Evolutionary conservation across 2,329 filamentous ascomycete species (phyloP), one percentile per base, ranked within the genome.

Genomic region (Orbilia brochopaga): DNA sequence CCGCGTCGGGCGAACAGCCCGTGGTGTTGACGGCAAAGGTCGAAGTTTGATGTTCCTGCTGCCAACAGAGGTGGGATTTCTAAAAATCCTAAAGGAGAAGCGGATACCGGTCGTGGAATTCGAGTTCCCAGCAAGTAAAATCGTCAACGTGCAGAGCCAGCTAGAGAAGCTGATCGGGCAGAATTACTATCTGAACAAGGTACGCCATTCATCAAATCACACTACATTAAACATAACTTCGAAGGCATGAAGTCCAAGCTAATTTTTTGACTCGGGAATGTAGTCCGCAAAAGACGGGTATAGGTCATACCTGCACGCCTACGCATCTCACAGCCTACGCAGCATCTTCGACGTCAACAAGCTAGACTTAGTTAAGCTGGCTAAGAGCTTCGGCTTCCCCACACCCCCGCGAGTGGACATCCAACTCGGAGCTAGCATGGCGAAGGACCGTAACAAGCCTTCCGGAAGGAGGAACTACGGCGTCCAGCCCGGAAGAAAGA

Each of bases 151-250:
- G 75, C 88, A 95, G 82, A 87, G 90, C 77, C 92, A 97, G 80
- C 86, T 97, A 8, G 93, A 97, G 84, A 94, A 93, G 81, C 85
- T 97, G 75, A 95, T 99, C 77, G 87, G 86, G 30, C 90, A 94
- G 79, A 97, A 99, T 81, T 97, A 97, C 83, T 97, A 97, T 80
- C 85, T 99, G 67, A 94, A 97, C 83, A 94, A 96, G 85, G 62
- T 73, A 32, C 27, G 4, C 27, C 27, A 32, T 32, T 32, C 27
- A n/a, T n/a, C n/a, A n/a, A n/a, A n/a, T n/a, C 27, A 32, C 27
- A 32, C 27, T 32, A 8, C 27, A 4, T 32, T 8, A 32, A 32
- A 32, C 27, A 4, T 8, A 32, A 32, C 3, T 8, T 32, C 8
- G 27, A 32, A 4, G 4, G 27, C 8, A 8, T 8, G 27, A 32